Evolutionary conservation across 106 monocot species (phyloP).

Genomic region (Ottelia alismoides): DNA sequence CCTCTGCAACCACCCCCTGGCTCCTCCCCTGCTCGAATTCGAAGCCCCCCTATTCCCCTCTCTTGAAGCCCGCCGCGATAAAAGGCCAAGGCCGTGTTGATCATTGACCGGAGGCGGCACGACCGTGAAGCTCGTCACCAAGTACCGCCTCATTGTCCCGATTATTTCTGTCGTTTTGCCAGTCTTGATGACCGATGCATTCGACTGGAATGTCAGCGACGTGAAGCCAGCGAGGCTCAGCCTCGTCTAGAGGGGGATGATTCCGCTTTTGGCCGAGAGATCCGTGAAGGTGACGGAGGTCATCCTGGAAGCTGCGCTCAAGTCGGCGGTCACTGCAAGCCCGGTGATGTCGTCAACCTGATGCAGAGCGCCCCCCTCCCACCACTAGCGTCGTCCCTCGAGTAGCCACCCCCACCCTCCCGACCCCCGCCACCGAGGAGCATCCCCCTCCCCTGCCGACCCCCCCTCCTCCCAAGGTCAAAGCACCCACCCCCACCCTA

Average conservation of each 20-base stretch:
- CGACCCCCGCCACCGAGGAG: too few species aligned
- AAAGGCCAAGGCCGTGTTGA: slow-evolving; percentile 37
- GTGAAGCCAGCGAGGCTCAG: slow-evolving; percentile 49
- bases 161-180: slow-evolving; percentile 59
- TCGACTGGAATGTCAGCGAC: slow-evolving; percentile 58
- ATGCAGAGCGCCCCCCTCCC: too few species aligned
- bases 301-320: slow-evolving; percentile 36
- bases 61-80: too few species aligned
- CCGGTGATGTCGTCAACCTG: too few species aligned
- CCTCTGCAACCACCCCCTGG: too few species aligned
- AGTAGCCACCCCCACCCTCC: too few species aligned
- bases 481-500: too few species aligned
- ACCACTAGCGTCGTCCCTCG: too few species aligned
- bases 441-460: too few species aligned
- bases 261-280: slow-evolving; percentile 40
- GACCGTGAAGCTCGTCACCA: slow-evolving; percentile 58
- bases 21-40: too few species aligned
- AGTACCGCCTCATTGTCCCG: slow-evolving; percentile 55
- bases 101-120: slow-evolving; percentile 53
- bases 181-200: slow-evolving; percentile 36
- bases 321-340: slow-evolving; percentile 24
- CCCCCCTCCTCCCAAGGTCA: too few species aligned
- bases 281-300: slow-evolving; percentile 54
- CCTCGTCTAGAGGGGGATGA: slow-evolving; percentile 52
- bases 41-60: too few species aligned